A percentile compares a stretch with the other conserved stretches of the same genome.
Conservation (phyloP, 2,329 filamentous ascomycete genomes). For the Ceratocystiopsis brevicomis region DNA sequence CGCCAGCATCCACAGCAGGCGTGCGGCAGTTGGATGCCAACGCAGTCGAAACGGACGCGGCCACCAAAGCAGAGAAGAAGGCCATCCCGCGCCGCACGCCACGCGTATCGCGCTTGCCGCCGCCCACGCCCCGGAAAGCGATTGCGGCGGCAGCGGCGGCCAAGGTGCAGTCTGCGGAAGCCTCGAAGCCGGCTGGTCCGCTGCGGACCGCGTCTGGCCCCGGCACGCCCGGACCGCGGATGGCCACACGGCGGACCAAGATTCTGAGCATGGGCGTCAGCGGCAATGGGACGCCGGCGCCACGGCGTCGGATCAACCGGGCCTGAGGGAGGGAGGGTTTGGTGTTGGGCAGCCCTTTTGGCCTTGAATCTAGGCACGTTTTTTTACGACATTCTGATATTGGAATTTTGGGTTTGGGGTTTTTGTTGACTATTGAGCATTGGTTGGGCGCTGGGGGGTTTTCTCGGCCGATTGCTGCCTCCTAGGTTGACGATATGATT, state of each 20-base stretch:
- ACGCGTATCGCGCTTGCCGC: constrained; percentile 7
- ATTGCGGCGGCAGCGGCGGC: constrained; percentile 1
- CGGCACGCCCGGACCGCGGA: constrained; percentile 1
- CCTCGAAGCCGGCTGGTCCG: too few species aligned
- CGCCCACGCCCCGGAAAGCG: constrained; percentile 8
- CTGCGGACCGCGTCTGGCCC: neutral
- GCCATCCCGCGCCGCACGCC: constrained; percentile 6
- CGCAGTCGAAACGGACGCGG: neutral
- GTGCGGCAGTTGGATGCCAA: too few species aligned
- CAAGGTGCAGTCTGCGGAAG: neutral
- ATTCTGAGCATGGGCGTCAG: constrained; percentile 8
- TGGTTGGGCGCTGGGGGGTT: too few species aligned
- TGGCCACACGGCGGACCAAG: constrained; percentile 7
- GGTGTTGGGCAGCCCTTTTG: neutral
- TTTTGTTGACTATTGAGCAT: too few species aligned
- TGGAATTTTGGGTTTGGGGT: too few species aligned
- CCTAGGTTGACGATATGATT: too few species aligned
- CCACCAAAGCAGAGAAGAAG: constrained; percentile 2
- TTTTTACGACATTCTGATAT: too few species aligned
- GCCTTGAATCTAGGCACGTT: too few species aligned
- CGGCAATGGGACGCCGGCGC: constrained; percentile 10
- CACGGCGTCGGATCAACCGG: neutral
- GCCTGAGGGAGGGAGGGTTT: neutral
- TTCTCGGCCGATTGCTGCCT: too few species aligned
- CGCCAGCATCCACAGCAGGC: too few species aligned